Evolutionary conservation across 495 filamentous ascomycete species (phyloP).

Genomic region (Astrothelium macrocarpum): DNA sequence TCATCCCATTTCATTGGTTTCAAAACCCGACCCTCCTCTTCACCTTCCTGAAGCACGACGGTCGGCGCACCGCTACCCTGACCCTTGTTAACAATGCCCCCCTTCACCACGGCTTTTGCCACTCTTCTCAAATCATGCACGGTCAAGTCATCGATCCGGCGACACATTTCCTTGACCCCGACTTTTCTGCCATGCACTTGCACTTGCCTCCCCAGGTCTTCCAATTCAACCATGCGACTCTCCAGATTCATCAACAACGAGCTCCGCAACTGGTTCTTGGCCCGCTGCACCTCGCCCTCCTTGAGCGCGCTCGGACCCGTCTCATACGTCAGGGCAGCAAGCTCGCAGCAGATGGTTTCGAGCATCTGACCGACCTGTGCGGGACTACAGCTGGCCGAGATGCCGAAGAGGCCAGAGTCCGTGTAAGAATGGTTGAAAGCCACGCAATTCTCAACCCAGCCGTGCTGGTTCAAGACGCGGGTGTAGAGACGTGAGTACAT

Average conservation of each 20-base stretch:
- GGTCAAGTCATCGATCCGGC: slow-evolving; percentile 70
- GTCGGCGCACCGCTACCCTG: slow-evolving; percentile 83
- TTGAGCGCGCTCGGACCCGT: slow-evolving; percentile 60
- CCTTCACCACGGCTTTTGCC: slow-evolving; percentile 69
- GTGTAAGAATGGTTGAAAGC: slow-evolving; percentile 97
- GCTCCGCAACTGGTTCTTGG: slow-evolving; percentile 92
- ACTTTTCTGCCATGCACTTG: slow-evolving; percentile 91
- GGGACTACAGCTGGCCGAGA: slow-evolving; percentile 75
- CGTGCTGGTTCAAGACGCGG: slow-evolving; percentile 93
- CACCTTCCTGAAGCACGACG: slow-evolving; percentile 80
- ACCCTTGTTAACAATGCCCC: slow-evolving; percentile 64
- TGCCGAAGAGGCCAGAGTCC: slow-evolving; percentile 90
- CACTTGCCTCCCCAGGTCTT: slow-evolving; percentile 91
- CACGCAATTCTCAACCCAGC: slow-evolving; percentile 90
- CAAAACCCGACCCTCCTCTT: slow-evolving; percentile 42
- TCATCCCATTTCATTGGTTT: slow-evolving; percentile 69
- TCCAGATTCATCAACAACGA: slow-evolving; percentile 96
- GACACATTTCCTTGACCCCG: slow-evolving; percentile 86
- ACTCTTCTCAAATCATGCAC: slow-evolving; percentile 76
- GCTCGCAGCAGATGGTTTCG: slow-evolving; percentile 86
- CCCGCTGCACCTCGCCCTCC: slow-evolving; percentile 74
- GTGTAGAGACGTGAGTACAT: slow-evolving; percentile 98
- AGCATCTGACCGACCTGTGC: slow-evolving; percentile 67
- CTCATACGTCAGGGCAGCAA: slow-evolving; percentile 66
- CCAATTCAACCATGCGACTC: slow-evolving; percentile 94